phyloP scores from a whole-genome alignment of 495 filamentous ascomycete species.

The Viridothelium virens region DNA sequence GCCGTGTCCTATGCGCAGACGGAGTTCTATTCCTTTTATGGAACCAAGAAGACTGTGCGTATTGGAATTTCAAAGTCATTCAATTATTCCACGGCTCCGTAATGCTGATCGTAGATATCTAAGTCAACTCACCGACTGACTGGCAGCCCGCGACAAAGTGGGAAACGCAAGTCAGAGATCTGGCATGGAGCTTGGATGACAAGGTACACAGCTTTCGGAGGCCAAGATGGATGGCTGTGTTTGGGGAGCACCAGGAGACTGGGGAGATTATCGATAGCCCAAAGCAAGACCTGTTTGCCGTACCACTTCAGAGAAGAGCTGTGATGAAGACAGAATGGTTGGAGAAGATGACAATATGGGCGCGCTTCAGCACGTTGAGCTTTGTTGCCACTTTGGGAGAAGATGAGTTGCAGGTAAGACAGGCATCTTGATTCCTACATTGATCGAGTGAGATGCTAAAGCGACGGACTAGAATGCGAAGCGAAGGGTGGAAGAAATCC shows the following conservation, averaged over 20 bases:
- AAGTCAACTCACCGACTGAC: neutral
- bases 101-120: conserved; percentile 24
- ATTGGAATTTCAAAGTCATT: neutral
- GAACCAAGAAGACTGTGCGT: conserved; percentile 57
- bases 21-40: conserved; percentile 52
- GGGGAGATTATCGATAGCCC: neutral
- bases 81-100: conserved; percentile 41
- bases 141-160: neutral
- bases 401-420: conserved; percentile 39
- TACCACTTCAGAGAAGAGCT: neutral
- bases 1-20: conserved; percentile 44
- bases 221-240: neutral
- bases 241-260: neutral
- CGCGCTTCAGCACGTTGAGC: conserved; percentile 47
- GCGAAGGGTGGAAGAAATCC: conserved; percentile 11
- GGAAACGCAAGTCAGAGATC: neutral
- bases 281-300: neutral
- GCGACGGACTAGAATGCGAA: conserved; percentile 11
- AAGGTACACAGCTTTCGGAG: neutral
- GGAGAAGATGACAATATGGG: conserved; percentile 43
- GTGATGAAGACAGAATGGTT: neutral
- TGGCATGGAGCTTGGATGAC: neutral
- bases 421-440: neutral
- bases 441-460: neutral
- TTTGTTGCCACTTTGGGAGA: conserved; percentile 47